Base-by-base conservation (phyloP, 208 protist genomes). In the Leishmania gerbilli region DNA sequence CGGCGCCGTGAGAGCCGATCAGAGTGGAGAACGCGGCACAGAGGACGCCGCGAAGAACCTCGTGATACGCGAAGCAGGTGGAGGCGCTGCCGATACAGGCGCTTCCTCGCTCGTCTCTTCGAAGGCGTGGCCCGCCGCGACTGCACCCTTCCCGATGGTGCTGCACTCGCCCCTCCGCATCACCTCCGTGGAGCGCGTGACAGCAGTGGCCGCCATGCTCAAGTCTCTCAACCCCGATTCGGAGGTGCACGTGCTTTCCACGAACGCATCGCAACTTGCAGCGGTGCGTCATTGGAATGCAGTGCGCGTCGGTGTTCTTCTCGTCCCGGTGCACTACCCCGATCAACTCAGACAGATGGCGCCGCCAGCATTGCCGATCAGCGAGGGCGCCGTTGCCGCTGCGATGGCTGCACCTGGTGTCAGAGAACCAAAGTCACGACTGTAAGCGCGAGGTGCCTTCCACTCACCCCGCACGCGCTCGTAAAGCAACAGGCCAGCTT, bases 151-250 rank as follows among this genome's bases (percentile, higher is more conserved):
- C 13, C 49, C 79, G 19, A 42, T 79, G 31, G 78, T 93, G 47
- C 74, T 95, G 69, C 64, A 85, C 45, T 75, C 82, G 1, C 64
- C 79, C 4, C 77, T 86, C 37, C 92, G 91, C 34, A 80, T 97
- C 60, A 93, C 88, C 13, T 91, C 92, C 1, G 84, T 89, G 6
- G 92, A 96, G 79, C 88, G 92, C 21, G 93, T 96, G 24, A 80
- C 94, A 34, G 88, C 95, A 17, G 95, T 96, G 37, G 95, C 93
- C 21, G 89, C 87, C 17, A 98, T 98, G 95, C 83, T 98, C 8
- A 96, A 98, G 75, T 87, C 89, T 49, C 86, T 98, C 40, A 98
- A 96, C 80, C 90, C 92, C n/a, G 93, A 96, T 65, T 76, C 89
- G 6, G 88, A 90, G 47, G 87, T 98, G 51, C 95, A 98, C 76